phyloP scores from a whole-genome alignment of 2,329 filamentous ascomycete species.

The Microascus cirrosus region DNA sequence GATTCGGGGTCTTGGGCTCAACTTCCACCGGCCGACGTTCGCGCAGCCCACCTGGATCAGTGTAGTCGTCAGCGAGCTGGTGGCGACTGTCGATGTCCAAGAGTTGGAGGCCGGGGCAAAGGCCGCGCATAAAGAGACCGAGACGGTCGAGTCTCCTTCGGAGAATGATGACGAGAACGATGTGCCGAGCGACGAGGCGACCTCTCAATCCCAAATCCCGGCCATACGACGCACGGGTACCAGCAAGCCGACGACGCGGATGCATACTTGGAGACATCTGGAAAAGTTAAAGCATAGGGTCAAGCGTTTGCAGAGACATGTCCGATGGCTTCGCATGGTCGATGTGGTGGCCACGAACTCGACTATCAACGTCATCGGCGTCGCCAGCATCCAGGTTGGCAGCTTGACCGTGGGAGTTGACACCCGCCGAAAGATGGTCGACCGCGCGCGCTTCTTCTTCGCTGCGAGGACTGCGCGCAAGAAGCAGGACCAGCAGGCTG shows the following conservation, averaged over 20 bases:
- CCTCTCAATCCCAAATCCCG: slow-evolving; percentile 7
- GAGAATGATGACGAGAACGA: slow-evolving; percentile 15
- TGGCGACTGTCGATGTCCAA: slow-evolving; percentile 68
- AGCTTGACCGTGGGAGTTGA: slow-evolving; percentile 80
- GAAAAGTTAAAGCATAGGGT: slow-evolving; percentile 73
- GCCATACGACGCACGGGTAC: slow-evolving; percentile 13
- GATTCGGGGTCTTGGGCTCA: slow-evolving; percentile 77
- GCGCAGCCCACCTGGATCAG: slow-evolving; percentile 96
- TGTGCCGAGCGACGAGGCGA: slow-evolving; percentile 3
- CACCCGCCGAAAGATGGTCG: slow-evolving; percentile 82
- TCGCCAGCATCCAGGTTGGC: slow-evolving; percentile 77
- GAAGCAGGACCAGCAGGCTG: slow-evolving; percentile 59
- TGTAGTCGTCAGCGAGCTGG: slow-evolving; percentile 75
- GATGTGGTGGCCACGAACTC: slow-evolving; percentile 80
- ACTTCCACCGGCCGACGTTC: slow-evolving; percentile 87
- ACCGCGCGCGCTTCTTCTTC: slow-evolving; percentile 79
- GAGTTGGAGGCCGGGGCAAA: slow-evolving; percentile 43
- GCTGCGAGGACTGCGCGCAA: slow-evolving; percentile 54
- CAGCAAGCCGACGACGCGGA: slow-evolving; percentile 32
- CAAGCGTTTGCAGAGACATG: slow-evolving; percentile 74
- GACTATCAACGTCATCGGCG: slow-evolving; percentile 63
- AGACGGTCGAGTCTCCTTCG: slow-evolving; percentile 13
- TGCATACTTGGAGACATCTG: slow-evolving; percentile 70
- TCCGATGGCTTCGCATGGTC: slow-evolving; percentile 81
- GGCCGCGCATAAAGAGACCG: slow-evolving; percentile 15